Percentiles rank a stretch among this genome's conserved stretches.
These are phyloP conservation scores for Cystofilobasidium capitatum DNA, from an alignment of 768 basidiomycete species.

Conservation along the genomic window DNA sequence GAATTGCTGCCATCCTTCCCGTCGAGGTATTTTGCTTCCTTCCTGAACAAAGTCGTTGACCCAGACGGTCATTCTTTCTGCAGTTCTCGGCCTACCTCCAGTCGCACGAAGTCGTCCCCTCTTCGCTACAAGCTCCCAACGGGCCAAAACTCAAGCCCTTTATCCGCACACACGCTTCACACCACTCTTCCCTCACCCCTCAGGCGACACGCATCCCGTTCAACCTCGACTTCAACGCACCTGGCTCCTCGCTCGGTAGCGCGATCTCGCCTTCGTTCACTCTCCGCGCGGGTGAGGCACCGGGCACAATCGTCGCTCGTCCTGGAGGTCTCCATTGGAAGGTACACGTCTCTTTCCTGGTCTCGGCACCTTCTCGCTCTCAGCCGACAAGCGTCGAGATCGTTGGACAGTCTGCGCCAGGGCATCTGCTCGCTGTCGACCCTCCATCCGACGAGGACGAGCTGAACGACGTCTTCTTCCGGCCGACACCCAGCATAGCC, in stretches of 20 bases:
- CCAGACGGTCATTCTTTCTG: neutral
- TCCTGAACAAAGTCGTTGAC: neutral
- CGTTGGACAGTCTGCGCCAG: constrained; percentile 40
- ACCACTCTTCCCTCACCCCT: constrained; percentile 64
- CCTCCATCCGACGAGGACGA: constrained; percentile 59
- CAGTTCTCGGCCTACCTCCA: constrained; percentile 83
- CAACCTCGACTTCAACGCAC: constrained; percentile 81
- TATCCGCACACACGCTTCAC: constrained; percentile 61
- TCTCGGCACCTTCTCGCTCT: constrained; percentile 45
- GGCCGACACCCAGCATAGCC: constrained; percentile 40
- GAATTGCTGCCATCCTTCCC: constrained; percentile 30
- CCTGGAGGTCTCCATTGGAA: constrained; percentile 83
- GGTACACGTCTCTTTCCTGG: constrained; percentile 73
- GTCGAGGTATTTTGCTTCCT: neutral
- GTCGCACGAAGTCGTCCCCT: constrained; percentile 61
- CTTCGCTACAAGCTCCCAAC: constrained; percentile 49
- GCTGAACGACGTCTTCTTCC: constrained; percentile 53
- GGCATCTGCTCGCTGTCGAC: constrained; percentile 44
- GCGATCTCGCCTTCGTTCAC: constrained; percentile 48
- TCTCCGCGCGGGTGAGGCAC: constrained; percentile 47
- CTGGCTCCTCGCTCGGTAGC: constrained; percentile 58
- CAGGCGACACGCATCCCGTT: constrained; percentile 72
- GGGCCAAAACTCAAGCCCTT: constrained; percentile 35
- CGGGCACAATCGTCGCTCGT: constrained; percentile 21
- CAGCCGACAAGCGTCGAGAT: constrained; percentile 50